These are phyloP conservation scores for Leccinum rimulosum DNA, from an alignment of 768 basidiomycete species.

Conservation along the genomic window DNA sequence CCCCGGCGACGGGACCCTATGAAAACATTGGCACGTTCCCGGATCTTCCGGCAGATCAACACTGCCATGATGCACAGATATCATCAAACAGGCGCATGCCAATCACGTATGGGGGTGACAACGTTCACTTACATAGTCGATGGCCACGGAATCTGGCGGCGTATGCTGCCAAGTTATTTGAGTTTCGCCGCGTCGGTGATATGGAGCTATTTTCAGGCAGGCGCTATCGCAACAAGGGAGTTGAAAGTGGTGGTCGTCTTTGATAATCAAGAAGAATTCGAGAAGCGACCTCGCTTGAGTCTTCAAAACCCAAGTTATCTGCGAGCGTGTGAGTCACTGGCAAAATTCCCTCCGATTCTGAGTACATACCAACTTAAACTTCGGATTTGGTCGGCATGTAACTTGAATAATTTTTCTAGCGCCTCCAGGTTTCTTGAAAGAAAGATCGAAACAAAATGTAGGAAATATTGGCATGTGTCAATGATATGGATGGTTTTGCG, in stretches of 20 bases:
- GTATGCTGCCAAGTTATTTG: neutral
- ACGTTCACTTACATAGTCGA: neutral
- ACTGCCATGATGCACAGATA: neutral
- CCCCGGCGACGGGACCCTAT: neutral
- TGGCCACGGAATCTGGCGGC: neutral
- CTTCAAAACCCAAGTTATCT: neutral
- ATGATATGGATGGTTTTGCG: neutral
- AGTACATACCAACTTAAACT: neutral
- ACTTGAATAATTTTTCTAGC: neutral
- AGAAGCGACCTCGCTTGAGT: neutral
- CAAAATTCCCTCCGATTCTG: neutral
- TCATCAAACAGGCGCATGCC: neutral
- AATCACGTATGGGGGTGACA: neutral
- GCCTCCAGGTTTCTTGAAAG: neutral
- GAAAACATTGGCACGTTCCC: neutral
- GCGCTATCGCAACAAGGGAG: neutral
- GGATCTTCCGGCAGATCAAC: neutral
- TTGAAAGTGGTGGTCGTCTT: neutral
- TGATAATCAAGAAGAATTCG: neutral
- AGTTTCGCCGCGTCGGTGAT: neutral
- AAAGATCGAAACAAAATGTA: neutral
- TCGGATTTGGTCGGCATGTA: neutral
- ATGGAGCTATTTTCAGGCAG: neutral
- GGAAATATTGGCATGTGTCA: neutral
- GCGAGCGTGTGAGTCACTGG: neutral